Conservation (phyloP, 352 stramenopile genomes). For the Pilasporangium apinafurcum region DNA sequence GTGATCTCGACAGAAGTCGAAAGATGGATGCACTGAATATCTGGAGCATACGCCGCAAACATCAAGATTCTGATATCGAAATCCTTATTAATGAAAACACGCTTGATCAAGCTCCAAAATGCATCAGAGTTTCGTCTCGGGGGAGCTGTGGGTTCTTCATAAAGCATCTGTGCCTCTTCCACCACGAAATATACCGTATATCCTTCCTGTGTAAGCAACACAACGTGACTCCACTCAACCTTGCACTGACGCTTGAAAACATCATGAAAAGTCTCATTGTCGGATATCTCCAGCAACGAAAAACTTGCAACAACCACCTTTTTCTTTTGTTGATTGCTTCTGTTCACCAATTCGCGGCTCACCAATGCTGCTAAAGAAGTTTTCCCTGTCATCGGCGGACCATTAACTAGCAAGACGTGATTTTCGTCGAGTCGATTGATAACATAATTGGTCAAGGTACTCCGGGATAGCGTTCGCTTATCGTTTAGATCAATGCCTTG, state of each 20-base stretch:
- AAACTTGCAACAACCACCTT: too few relatives aligned
- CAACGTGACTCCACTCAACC: constrained; percentile 32
- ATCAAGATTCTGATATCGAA: constrained; percentile 12
- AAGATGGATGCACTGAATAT: background rate
- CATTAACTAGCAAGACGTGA: constrained; percentile 4
- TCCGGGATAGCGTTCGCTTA: constrained; percentile 1
- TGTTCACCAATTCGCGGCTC: constrained; percentile 1
- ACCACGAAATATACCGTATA: constrained; percentile 5
- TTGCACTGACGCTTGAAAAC: too few relatives aligned
- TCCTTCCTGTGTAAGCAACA: background rate
- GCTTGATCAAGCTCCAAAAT: constrained; percentile 1
- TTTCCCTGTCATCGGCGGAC: constrained; percentile 10
- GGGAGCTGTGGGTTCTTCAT: background rate
- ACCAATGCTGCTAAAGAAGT: constrained; percentile 6
- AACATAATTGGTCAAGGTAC: constrained; percentile 1
- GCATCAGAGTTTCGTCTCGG: constrained; percentile 2
- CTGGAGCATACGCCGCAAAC: constrained; percentile 10
- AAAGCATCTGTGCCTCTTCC: constrained; percentile 4
- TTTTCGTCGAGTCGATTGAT: constrained; percentile 3
- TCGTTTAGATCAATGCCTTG: constrained; percentile 2
- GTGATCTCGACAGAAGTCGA: constrained; percentile 1
- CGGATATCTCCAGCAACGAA: too few relatives aligned
- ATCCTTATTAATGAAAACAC: too few relatives aligned
- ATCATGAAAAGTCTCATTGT: too few relatives aligned
- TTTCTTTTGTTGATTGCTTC: background rate